Evolutionary conservation across 129 eudicot species (phyloP), one percentile per base, ranked within the genome.

Genomic region (Escallonia herrerae): DNA sequence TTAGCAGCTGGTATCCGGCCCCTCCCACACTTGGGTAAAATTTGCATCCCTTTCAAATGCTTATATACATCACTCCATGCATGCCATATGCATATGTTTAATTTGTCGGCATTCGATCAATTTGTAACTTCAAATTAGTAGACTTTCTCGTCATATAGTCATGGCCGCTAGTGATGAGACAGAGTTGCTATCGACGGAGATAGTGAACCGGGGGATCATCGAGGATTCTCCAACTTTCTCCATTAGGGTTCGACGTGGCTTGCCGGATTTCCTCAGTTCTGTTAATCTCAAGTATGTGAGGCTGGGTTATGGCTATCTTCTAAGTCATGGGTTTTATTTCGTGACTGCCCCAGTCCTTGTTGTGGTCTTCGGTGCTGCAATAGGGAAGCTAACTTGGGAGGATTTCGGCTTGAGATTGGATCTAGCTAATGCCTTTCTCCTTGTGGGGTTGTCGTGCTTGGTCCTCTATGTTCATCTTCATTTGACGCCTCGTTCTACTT

Each of bases 231-330:
- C 60, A 1, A 70, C 46, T n/a, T 79, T 74, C 65, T 74, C 76
- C 2, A 70, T 79, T 14, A 60, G 66, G 66, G 77, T 79, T 41
- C 71, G 58, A 42, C 72, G 80, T 5, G 76, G 84, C 39, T 65
- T 79, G 68, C 84, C 84, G 13, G 76, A 72, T 49, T 79, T 79
- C 15, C 79, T 69, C 6, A 54, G 58, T 51, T 79, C 80, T 4
- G 84, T 79, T 8, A 79, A 74, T 79, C 61, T 79, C 43, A 69
- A 79, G 15, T 79, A 79, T 52, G 84, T 79, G 55, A 74, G 60
- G 67, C 74, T 74, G 15, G 84, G 84, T 38, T 79, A 79, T 49
- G 68, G 72, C 39, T 65, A 74, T 56, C 77, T 79, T 37, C 47
- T 79, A 6, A 74, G 48, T 63, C 80, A 74, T 52, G 66, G 76